Conservation (phyloP, 164 flowering plant species). For the Hamamelis virginiana region DNA sequence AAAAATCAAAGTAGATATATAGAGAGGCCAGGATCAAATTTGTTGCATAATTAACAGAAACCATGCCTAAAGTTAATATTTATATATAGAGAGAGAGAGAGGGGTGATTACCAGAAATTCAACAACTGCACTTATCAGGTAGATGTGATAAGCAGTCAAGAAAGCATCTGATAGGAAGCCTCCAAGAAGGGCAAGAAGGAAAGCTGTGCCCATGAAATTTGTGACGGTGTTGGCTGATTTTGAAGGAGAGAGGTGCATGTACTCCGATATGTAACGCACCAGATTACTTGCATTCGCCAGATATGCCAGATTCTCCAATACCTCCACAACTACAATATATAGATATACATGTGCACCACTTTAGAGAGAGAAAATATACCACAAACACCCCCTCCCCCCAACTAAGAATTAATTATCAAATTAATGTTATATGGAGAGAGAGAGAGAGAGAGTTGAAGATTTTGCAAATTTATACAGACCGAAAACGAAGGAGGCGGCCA, state of each 20-base stretch:
- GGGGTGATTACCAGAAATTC: conserved; percentile 33
- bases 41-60: too few relatives aligned
- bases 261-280: conserved; percentile 42
- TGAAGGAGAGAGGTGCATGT: conserved; percentile 56
- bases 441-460: too few relatives aligned
- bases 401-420: too few relatives aligned
- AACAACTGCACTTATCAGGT: conserved; percentile 39
- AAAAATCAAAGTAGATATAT: too few relatives aligned
- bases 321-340: conserved; percentile 44
- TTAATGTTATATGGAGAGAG: too few relatives aligned
- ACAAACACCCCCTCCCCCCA: too few relatives aligned
- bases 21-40: too few relatives aligned
- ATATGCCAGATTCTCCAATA: conserved; percentile 64
- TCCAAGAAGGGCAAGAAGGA: conserved; percentile 69
- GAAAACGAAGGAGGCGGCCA: conserved; percentile 37
- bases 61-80: too few relatives aligned
- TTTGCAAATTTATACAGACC: conserved; percentile 17
- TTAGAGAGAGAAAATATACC: too few relatives aligned
- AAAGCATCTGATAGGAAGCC: conserved; percentile 72
- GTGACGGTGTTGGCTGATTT: conserved; percentile 59
- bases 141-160: conserved; percentile 48
- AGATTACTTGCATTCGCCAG: conserved; percentile 72
- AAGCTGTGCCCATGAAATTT: conserved; percentile 77
- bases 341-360: neutral
- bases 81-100: neutral